Base-by-base conservation (phyloP, 2,329 filamentous ascomycete species). In the Stagonosporopsis tanaceti region DNA sequence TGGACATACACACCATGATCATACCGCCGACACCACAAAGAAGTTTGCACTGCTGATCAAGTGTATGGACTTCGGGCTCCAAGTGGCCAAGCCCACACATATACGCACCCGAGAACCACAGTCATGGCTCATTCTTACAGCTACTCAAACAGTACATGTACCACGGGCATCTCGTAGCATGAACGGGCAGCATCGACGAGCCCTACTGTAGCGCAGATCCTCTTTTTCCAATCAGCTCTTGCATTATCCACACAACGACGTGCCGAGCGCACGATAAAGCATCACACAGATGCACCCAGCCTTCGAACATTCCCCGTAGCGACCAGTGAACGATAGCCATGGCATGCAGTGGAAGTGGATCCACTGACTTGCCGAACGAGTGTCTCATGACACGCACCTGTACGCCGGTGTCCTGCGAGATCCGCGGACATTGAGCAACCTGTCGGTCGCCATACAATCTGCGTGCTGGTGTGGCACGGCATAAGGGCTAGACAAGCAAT, bases 361-460 rank as follows among this genome's bases (percentile, higher is more conserved):
- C 58, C 42, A 52, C 39, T 58, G 24, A 17, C 42, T 42, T 25
- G 56, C 55, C 47, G 46, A 59, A 50, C 47, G 30, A 59, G 46
- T 50, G 53, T 38, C 48, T 50, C 50, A 63, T 61, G 59, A 67
- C 52, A 59, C 59, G 50, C 58, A 59, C 51, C 37, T 55, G 51
- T 61, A 35, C 51, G 27, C 28, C 44, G 22, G n/a, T 35, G 14
- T 25, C 17, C 32, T 32, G 20, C 39, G 34, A 53, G 39, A 48
- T 45, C 40, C 27, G 22, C 20, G 32, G 39, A 28, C 25, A 34
- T 39, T 34, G 42, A 27, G 30, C 30, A n/a, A 22, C n/a, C 38
- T 20, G 30, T 45, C 24, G 39, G 32, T 20, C 27, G 22, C 44
- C 30, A 30, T 47, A 40, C 20, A 39, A 8, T 17, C 30, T 44